Conservation (phyloP, 306 rosid genomes). For the Prunus mume region DNA sequence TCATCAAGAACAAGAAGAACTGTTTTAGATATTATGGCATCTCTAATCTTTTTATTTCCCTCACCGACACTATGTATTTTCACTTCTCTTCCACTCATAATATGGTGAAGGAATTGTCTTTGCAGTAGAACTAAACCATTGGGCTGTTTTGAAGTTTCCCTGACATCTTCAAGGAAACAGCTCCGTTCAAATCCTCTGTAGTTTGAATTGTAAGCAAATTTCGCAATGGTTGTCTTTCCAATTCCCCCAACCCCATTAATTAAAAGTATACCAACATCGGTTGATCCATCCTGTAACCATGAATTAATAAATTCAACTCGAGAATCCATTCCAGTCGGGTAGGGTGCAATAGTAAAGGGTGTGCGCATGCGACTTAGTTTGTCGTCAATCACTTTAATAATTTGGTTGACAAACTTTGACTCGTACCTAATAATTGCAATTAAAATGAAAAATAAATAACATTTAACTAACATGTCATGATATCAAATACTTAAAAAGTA, state of each 20-base stretch:
- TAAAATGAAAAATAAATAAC: not conserved
- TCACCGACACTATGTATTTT: not conserved
- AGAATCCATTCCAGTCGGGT: not conserved
- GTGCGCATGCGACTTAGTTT: not conserved
- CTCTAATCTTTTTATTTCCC: not conserved
- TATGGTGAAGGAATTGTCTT: not conserved
- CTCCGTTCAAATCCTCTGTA: not conserved
- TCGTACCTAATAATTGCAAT: not conserved
- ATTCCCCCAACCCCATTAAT: not conserved
- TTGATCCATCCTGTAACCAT: not conserved
- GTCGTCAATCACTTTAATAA: not conserved
- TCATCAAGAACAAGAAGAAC: not conserved
- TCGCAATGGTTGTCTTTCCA: not conserved
- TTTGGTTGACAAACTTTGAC: not conserved
- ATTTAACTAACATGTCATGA: not conserved
- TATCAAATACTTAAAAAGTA: too few species aligned
- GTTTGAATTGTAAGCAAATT: not conserved
- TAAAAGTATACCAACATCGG: not conserved
- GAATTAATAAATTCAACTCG: not conserved
- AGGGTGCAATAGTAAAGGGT: not conserved
- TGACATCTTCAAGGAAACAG: not conserved
- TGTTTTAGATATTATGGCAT: not conserved
- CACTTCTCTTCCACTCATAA: not conserved
- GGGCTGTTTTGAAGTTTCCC: not conserved
- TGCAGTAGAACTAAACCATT: not conserved